phyloP scores from a whole-genome alignment of 1,284 basidiomycete genomes.

The Irpex sp. region DNA sequence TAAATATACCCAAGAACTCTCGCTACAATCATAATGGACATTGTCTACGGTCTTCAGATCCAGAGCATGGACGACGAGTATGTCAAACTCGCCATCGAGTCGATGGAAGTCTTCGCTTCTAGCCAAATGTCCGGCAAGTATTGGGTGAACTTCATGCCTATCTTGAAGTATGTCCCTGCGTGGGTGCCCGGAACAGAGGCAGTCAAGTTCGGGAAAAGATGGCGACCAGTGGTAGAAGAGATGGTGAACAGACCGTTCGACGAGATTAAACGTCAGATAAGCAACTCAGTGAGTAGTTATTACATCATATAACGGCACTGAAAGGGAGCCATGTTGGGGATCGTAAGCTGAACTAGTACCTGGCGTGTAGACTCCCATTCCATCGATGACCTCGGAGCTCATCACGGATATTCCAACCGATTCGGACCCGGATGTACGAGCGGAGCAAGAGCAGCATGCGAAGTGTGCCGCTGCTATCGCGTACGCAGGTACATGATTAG shows the following conservation, averaged over 20 bases:
- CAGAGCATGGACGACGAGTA: constrained; percentile 5
- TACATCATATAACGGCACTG: not conserved
- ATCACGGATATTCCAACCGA: not conserved
- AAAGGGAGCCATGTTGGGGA: too few species aligned
- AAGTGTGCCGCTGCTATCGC: not conserved
- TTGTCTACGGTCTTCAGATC: constrained; percentile 25
- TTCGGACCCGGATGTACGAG: not conserved
- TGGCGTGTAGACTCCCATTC: not conserved
- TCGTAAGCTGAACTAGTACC: constrained; percentile 11
- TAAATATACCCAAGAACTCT: not conserved
- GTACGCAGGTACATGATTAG: not conserved
- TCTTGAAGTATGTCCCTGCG: constrained; percentile 19
- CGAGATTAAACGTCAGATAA: constrained; percentile 13
- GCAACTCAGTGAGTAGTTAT: not conserved
- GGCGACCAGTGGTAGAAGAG: constrained; percentile 14
- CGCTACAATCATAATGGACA: constrained; percentile 23
- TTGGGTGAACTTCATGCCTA: not conserved
- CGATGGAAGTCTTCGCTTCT: not conserved
- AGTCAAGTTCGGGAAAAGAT: constrained; percentile 16
- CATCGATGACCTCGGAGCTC: not conserved
- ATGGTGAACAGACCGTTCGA: constrained; percentile 19
- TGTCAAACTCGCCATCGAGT: not conserved
- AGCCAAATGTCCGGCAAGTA: not conserved
- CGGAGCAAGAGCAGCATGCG: not conserved
- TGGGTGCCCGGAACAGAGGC: constrained; percentile 27